Conservation (phyloP, 2,329 filamentous ascomycete species). For the Microascus cirrosus region DNA sequence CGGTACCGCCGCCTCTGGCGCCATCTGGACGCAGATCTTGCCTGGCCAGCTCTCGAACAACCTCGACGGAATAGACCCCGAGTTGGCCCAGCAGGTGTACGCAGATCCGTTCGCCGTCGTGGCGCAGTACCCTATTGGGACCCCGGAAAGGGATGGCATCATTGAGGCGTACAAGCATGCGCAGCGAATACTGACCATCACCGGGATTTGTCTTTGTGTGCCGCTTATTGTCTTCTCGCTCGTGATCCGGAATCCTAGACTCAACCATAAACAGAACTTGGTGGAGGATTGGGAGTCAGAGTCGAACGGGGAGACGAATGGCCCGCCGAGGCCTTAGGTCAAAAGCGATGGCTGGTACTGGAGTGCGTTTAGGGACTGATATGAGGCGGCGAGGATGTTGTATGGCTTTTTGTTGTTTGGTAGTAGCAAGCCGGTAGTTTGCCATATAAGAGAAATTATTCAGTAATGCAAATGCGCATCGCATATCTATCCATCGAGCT, state of each 20-base stretch:
- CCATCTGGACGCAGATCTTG: constrained; percentile 50
- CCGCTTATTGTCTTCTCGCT: constrained; percentile 33
- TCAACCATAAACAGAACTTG: constrained; percentile 32
- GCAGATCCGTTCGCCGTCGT: constrained; percentile 20
- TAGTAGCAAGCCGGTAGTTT: too few species aligned
- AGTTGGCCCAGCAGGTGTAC: constrained; percentile 23
- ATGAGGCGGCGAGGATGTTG: neutral
- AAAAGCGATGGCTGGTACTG: neutral
- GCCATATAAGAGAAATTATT: too few species aligned
- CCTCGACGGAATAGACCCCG: constrained; percentile 21
- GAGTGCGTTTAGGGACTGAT: neutral
- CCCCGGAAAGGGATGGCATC: constrained; percentile 28
- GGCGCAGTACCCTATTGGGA: constrained; percentile 25
- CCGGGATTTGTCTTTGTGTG: constrained; percentile 35
- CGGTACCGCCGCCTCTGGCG: constrained; percentile 48
- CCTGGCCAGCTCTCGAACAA: constrained; percentile 30
- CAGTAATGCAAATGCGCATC: too few species aligned
- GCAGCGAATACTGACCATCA: constrained; percentile 34
- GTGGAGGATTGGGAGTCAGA: constrained; percentile 14
- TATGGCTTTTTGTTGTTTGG: too few species aligned
- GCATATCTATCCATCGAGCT: too few species aligned
- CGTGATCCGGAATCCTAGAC: constrained; percentile 30
- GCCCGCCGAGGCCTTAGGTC: neutral
- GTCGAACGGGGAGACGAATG: neutral
- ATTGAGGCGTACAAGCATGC: constrained; percentile 32